Evolutionary conservation across 2,329 filamentous ascomycete genomes (phyloP).

Genomic region (Fragosphaeria purpurea): DNA sequence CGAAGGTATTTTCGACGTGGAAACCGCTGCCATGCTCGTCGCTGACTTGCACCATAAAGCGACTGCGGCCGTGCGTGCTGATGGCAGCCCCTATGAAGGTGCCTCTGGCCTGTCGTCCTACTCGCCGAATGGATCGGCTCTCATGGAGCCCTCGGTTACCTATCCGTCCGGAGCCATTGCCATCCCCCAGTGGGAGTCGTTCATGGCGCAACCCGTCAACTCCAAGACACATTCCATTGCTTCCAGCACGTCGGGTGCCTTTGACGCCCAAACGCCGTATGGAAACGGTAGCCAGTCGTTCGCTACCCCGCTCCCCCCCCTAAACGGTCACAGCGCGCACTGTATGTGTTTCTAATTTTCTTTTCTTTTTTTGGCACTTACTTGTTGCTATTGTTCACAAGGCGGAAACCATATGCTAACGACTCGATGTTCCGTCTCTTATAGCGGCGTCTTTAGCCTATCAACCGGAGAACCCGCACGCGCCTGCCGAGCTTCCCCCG

Average conservation of each 20-base stretch:
- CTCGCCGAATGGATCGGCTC: constrained; percentile 57
- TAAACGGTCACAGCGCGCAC: constrained; percentile 54
- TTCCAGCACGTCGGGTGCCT: constrained; percentile 54
- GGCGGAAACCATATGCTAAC: too few relatives aligned
- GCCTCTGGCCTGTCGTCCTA: constrained; percentile 54
- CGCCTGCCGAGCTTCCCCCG: constrained; percentile 58
- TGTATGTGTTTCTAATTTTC: constrained; percentile 40
- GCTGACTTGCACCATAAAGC: constrained; percentile 96
- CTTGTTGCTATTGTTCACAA: too few relatives aligned
- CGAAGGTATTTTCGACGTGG: constrained; percentile 88
- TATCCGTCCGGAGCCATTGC: constrained; percentile 73
- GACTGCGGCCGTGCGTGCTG: constrained; percentile 57
- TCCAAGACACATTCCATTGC: constrained; percentile 66
- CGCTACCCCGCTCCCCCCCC: constrained; percentile 54
- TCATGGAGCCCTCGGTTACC: constrained; percentile 68
- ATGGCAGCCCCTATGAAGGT: constrained; percentile 45
- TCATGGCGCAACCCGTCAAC: constrained; percentile 64
- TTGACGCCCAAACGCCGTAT: constrained; percentile 58
- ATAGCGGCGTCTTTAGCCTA: constrained; percentile 49
- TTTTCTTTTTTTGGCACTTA: neutral
- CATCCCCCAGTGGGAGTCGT: constrained; percentile 82
- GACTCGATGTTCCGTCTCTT: too few relatives aligned
- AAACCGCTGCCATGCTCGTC: constrained; percentile 97
- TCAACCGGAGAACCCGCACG: constrained; percentile 56
- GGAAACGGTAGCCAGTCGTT: constrained; percentile 47